Conservation (phyloP, 129 eudicot genomes). For the Centella asiatica region DNA sequence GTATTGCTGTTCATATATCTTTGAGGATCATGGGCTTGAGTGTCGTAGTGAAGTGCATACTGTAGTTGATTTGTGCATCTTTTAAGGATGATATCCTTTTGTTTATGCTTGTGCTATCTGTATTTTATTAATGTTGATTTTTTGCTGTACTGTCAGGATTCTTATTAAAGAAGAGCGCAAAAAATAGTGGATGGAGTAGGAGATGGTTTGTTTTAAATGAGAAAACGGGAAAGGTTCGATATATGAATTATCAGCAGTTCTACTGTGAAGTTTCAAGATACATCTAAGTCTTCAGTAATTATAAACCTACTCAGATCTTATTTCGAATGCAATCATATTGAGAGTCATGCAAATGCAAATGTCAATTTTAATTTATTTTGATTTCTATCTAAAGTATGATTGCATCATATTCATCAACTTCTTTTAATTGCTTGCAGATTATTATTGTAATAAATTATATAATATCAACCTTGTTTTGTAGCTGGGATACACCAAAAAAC, state of each 20-base stretch:
- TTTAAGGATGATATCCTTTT: neutral
- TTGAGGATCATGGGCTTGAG: neutral
- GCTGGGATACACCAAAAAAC: slow-evolving; percentile 99
- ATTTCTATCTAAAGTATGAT: neutral
- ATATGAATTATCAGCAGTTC: neutral
- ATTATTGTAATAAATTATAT: neutral
- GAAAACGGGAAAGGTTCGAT: slow-evolving; percentile 91
- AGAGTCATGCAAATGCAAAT: neutral
- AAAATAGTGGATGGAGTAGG: slow-evolving; percentile 85
- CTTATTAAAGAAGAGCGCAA: slow-evolving; percentile 80
- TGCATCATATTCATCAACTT: neutral
- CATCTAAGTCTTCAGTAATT: no score
- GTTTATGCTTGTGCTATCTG: neutral
- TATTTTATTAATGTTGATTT: neutral
- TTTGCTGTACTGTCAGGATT: slow-evolving; percentile 45
- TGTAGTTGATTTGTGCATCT: neutral
- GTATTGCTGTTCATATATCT: no score
- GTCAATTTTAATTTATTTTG: neutral
- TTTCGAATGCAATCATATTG: no score
- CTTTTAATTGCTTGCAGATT: neutral
- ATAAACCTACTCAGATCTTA: no score
- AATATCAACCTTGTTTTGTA: slow-evolving; percentile 27
- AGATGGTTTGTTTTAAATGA: slow-evolving; percentile 97
- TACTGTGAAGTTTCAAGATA: neutral
- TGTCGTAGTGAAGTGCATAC: no score